Conservation (phyloP, 345 rosid genomes). For the Eutrema heterophyllum region DNA sequence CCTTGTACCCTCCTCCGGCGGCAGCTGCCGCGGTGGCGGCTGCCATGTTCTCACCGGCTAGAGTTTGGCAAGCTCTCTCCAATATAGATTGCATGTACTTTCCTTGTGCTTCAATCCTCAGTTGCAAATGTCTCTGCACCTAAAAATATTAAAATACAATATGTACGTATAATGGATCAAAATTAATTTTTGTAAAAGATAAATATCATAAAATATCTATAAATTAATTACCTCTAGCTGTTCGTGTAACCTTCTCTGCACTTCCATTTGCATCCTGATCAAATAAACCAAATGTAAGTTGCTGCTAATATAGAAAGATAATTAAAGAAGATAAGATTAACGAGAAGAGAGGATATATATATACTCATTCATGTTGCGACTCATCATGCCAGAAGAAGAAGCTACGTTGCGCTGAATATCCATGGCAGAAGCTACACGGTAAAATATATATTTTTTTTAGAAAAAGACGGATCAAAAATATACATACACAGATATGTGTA, state of each 20-base stretch:
- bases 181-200: neutral
- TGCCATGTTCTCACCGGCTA: conserved; percentile 66
- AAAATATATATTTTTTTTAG: neutral
- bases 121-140: conserved; percentile 96
- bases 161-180: neutral
- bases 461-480: neutral
- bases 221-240: conserved; percentile 72
- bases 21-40: conserved; percentile 33
- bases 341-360: neutral
- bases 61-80: conserved; percentile 94
- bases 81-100: conserved; percentile 95
- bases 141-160: conserved; percentile 21
- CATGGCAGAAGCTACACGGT: conserved; percentile 51
- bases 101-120: conserved; percentile 99
- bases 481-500: neutral
- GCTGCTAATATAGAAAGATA: neutral
- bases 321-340: neutral
- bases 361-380: conserved; percentile 96
- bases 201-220: neutral
- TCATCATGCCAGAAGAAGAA: conserved; percentile 86
- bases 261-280: conserved; percentile 99
- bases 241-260: conserved; percentile 96
- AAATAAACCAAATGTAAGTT: conserved; percentile 50
- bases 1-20: conserved; percentile 40
- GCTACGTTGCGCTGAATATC: conserved; percentile 85